Evolutionary conservation across 257 asterid genomes (phyloP).

Genomic region (Ilex aquifolium): DNA sequence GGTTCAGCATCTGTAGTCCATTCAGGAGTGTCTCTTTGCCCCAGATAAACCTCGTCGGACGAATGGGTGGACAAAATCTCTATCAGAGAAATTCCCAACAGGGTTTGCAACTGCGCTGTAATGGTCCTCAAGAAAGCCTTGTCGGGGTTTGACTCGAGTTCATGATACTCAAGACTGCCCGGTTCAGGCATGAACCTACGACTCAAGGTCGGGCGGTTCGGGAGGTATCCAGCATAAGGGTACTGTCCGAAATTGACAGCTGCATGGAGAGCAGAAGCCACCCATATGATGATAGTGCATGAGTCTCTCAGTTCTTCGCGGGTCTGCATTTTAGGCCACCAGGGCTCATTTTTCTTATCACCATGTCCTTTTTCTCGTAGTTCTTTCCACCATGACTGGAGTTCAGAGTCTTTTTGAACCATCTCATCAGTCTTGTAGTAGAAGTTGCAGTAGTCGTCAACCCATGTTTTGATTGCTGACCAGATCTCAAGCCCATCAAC

Average conservation of each 20-base stretch:
- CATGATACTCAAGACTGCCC: slow-evolving; percentile 53
- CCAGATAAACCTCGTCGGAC: slow-evolving; percentile 57
- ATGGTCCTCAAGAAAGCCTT: slow-evolving; percentile 58
- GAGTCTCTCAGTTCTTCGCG: slow-evolving; percentile 42
- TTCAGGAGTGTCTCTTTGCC: slow-evolving; percentile 48
- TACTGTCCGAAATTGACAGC: slow-evolving; percentile 26
- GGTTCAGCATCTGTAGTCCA: slow-evolving; percentile 58
- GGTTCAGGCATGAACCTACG: slow-evolving; percentile 60
- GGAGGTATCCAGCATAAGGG: slow-evolving; percentile 62
- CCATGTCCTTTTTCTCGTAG: slow-evolving; percentile 58
- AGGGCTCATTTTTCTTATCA: slow-evolving; percentile 56
- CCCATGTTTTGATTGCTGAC: slow-evolving; percentile 77
- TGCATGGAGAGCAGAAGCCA: slow-evolving; percentile 71
- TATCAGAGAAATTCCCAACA: slow-evolving; percentile 55
- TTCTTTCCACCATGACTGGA: slow-evolving; percentile 84
- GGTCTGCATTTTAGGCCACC: slow-evolving; percentile 81
- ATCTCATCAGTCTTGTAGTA: slow-evolving; percentile 46
- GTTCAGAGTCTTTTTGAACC: slow-evolving; percentile 46
- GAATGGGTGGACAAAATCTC: slow-evolving; percentile 73
- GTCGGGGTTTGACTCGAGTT: slow-evolving; percentile 52
- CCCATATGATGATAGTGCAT: slow-evolving; percentile 70
- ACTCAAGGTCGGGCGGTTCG: slow-evolving; percentile 61
- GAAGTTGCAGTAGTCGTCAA: slow-evolving; percentile 46
- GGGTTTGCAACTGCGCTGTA: slow-evolving; percentile 47
- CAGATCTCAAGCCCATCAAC: slow-evolving; percentile 32